phyloP scores from a whole-genome alignment of 2,329 filamentous ascomycete species.

The Aspergillus fumigatus region DNA sequence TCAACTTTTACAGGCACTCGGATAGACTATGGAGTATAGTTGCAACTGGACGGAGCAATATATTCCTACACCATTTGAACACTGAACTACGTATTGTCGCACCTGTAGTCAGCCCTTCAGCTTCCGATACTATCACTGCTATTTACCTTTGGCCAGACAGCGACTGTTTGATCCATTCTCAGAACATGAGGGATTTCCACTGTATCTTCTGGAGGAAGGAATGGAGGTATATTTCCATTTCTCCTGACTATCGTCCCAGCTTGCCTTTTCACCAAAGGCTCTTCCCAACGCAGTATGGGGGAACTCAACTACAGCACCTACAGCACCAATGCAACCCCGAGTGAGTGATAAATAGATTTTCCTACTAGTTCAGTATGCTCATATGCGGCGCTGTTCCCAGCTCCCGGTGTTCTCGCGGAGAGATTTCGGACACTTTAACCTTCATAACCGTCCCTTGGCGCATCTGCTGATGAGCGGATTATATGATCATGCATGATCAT shows the following conservation, averaged over 20 bases:
- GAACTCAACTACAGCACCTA: neutral
- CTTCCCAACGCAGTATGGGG: neutral
- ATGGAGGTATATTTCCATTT: neutral
- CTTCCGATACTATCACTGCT: neutral
- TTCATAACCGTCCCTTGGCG: neutral
- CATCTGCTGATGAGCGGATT: neutral
- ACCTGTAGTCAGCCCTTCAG: neutral
- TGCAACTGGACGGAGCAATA: neutral
- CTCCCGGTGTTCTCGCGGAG: slow-evolving; percentile 5
- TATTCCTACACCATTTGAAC: neutral
- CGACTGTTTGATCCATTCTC: neutral
- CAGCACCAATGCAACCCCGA: neutral
- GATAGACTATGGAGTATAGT: no score
- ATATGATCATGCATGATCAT: neutral
- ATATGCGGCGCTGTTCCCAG: neutral
- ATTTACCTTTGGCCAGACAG: neutral
- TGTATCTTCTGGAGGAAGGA: neutral
- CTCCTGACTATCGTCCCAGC: neutral
- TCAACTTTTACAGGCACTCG: neutral
- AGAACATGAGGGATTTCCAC: neutral
- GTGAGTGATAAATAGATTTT: neutral
- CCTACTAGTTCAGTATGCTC: neutral
- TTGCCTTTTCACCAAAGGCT: neutral
- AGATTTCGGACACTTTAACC: slow-evolving; percentile 12
- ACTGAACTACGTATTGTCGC: no score